Percentiles rank a stretch among this genome's conserved stretches.
These are phyloP conservation scores for Fusarium albosuccineum DNA, from an alignment of 2,329 filamentous ascomycete species.

Conservation along the genomic window DNA sequence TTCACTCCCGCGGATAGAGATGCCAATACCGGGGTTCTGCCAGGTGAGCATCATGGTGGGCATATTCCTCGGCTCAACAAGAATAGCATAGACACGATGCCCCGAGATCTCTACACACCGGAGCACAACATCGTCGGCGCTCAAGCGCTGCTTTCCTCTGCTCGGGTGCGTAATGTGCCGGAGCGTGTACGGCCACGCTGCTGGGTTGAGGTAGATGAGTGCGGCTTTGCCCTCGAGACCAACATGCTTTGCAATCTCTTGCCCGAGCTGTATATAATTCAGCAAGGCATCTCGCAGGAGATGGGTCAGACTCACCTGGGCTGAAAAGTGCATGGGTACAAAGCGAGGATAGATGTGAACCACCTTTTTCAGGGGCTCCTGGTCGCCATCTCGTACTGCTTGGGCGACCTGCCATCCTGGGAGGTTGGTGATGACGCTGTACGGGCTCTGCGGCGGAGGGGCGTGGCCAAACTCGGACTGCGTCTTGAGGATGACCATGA, in stretches of 20 bases:
- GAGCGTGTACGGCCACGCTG: slow-evolving; percentile 47
- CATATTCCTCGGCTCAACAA: slow-evolving; percentile 54
- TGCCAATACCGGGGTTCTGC: slow-evolving; percentile 60
- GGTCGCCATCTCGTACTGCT: slow-evolving; percentile 58
- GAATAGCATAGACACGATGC: slow-evolving; percentile 59
- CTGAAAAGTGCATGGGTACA: slow-evolving; percentile 54
- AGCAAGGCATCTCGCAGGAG: no score
- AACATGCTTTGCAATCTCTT: slow-evolving; percentile 51
- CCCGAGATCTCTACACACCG: slow-evolving; percentile 57
- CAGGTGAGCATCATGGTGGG: slow-evolving; percentile 58
- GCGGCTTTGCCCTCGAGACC: slow-evolving; percentile 45
- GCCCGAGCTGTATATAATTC: slow-evolving; percentile 50
- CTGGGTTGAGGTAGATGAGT: slow-evolving; percentile 51
- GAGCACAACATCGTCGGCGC: slow-evolving; percentile 52
- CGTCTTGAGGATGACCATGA: slow-evolving; percentile 54
- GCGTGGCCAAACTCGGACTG: slow-evolving; percentile 59
- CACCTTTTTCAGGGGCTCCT: slow-evolving; percentile 49
- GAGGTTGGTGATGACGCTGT: slow-evolving; percentile 61
- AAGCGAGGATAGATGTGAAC: slow-evolving; percentile 63
- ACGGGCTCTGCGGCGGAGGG: slow-evolving; percentile 60
- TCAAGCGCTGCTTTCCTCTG: slow-evolving; percentile 53
- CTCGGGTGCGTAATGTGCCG: slow-evolving; percentile 49
- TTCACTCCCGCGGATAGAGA: slow-evolving; percentile 62
- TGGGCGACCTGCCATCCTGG: slow-evolving; percentile 58
- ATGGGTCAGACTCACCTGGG: slow-evolving; percentile 44